Evolutionary conservation across 768 basidiomycete genomes (phyloP).

Genomic region (Lyophyllum atratum): DNA sequence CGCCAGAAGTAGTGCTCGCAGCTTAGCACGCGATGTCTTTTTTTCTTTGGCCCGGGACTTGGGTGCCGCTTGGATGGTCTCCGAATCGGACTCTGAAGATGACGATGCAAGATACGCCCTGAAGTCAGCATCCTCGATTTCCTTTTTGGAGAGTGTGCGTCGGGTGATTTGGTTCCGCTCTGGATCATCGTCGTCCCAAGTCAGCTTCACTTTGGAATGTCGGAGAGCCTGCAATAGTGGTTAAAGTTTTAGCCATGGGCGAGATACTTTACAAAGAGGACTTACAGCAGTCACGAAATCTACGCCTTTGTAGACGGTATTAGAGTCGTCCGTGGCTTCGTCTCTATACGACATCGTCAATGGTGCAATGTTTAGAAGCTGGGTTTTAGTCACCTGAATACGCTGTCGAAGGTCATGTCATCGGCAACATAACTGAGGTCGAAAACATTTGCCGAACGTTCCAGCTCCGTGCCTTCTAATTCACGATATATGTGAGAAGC

Average conservation of each 20-base stretch:
- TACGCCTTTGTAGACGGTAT: slow-evolving; percentile 64
- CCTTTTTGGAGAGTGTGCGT: slow-evolving; percentile 74
- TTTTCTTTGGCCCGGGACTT: slow-evolving; percentile 34
- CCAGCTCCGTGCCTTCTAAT: slow-evolving; percentile 92
- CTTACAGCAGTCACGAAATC: slow-evolving; percentile 94
- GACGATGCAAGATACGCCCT: slow-evolving; percentile 74
- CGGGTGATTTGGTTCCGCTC: slow-evolving; percentile 82
- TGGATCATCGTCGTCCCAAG: slow-evolving; percentile 98
- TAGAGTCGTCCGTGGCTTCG: slow-evolving; percentile 72
- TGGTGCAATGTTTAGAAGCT: not conserved
- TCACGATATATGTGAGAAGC: slow-evolving; percentile 83
- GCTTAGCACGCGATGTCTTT: slow-evolving; percentile 57
- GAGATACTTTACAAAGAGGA: slow-evolving; percentile 11
- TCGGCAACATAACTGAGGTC: slow-evolving; percentile 94
- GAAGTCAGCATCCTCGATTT: slow-evolving; percentile 93
- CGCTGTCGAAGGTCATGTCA: slow-evolving; percentile 81
- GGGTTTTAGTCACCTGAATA: slow-evolving; percentile 55
- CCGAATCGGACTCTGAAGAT: slow-evolving; percentile 59
- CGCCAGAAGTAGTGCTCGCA: slow-evolving; percentile 76
- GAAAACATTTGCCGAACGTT: slow-evolving; percentile 94
- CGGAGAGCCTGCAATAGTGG: slow-evolving; percentile 96
- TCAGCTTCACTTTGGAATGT: slow-evolving; percentile 96
- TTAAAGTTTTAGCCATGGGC: no score
- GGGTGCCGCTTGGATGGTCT: slow-evolving; percentile 22
- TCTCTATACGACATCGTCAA: slow-evolving; percentile 52